Base-by-base conservation (phyloP, 208 protist species). In the Polymyxa betae region DNA sequence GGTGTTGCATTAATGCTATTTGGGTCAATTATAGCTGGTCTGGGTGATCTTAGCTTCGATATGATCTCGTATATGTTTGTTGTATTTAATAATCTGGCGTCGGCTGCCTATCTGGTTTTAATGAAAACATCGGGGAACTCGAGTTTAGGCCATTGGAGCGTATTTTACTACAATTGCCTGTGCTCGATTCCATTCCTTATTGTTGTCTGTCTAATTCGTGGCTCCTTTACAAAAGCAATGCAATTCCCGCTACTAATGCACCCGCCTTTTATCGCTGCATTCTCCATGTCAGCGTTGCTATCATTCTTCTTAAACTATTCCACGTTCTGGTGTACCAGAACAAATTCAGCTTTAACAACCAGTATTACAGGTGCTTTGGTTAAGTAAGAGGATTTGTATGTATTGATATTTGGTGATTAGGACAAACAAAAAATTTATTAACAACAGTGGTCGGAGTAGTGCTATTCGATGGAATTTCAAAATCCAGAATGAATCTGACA, bases 321-420 rank as follows among this genome's bases (percentile, higher is more conserved):
- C 54, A 66, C 54, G 54, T 66, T 66, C 54, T 66, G 54, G 54
- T 66, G 54, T 29, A 66, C 54, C 54, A 66, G 54, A 29, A 29
- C 54, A 29, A 66, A 66, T 29, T 66, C 54, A 16, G 54, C 54
- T 16, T 29, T 66, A 29, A 66, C 54, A 16, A 66, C 54, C 54
- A 66, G 54, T 29, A 29, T 66, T 29, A 66, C 54, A 16, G n/a
- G n/a, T n/a, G n/a, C n/a, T n/a, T n/a, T n/a, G n/a, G n/a, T n/a
- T n/a, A n/a, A n/a, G n/a, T n/a, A n/a, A n/a, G n/a, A n/a, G n/a
- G n/a, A n/a, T n/a, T n/a, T n/a, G n/a, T n/a, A n/a, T n/a, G n/a
- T n/a, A n/a, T n/a, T n/a, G n/a, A n/a, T n/a, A n/a, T n/a, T n/a
- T n/a, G n/a, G n/a, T n/a, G n/a, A n/a, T n/a, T n/a, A n/a, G 54